phyloP scores from a whole-genome alignment of 176 grass and related monocot genomes.

The Hsuehochloa calcarea region DNA sequence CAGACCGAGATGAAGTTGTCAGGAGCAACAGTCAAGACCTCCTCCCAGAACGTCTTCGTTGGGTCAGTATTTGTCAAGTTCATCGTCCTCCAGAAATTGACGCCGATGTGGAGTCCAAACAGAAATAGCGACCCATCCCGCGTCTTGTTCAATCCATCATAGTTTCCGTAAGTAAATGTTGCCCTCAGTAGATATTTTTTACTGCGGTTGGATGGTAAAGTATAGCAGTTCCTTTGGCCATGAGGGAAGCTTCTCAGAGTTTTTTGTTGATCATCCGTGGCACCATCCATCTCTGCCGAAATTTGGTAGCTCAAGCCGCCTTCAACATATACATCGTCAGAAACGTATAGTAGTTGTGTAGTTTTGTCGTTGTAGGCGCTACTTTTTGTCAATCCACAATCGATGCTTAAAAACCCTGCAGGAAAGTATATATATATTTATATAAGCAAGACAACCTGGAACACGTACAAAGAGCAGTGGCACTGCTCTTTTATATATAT shows the following conservation, averaged over 20 bases:
- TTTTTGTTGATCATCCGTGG: background rate
- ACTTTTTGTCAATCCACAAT: background rate
- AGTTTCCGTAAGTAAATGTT: constrained; percentile 4
- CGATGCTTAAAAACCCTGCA: constrained; percentile 22
- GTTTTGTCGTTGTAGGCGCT: background rate
- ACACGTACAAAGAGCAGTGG: too few species aligned
- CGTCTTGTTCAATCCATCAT: background rate
- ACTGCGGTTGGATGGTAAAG: background rate
- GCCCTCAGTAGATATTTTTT: constrained; percentile 7
- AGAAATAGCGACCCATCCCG: background rate
- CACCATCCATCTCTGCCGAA: background rate
- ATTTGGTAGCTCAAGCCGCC: background rate
- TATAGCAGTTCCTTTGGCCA: constrained; percentile 12
- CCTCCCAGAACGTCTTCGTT: fast-evolving
- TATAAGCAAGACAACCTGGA: background rate
- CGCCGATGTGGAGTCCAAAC: constrained; percentile 22
- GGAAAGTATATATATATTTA: too few species aligned
- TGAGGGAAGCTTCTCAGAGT: constrained; percentile 11
- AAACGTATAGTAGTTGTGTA: background rate
- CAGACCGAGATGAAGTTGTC: background rate
- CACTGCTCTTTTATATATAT: too few species aligned
- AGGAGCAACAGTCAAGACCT: background rate
- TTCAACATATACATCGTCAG: background rate
- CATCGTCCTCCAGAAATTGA: background rate
- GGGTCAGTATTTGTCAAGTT: background rate